phyloP scores from a whole-genome alignment of 768 basidiomycete species.

The Boletellus ananiceps region DNA sequence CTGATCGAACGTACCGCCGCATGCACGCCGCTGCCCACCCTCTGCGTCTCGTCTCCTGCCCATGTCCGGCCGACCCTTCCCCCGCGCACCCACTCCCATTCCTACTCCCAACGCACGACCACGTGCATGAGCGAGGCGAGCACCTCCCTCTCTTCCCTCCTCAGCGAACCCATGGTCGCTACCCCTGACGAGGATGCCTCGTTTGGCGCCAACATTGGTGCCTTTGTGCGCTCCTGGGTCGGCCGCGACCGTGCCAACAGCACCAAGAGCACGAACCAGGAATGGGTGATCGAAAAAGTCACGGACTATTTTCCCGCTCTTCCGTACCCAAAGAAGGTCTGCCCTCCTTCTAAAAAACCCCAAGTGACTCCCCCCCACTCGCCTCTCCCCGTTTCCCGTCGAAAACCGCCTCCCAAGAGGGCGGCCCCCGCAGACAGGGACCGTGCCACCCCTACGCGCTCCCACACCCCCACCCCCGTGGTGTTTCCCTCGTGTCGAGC shows the following conservation, averaged over 20 bases:
- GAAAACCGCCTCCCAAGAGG: slow-evolving; percentile 14
- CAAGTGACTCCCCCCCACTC: slow-evolving; percentile 12
- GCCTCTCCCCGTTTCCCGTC: slow-evolving; percentile 4
- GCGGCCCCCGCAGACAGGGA: slow-evolving; percentile 5
- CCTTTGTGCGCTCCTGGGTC: slow-evolving; percentile 32
- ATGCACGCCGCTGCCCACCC: slow-evolving; percentile 38
- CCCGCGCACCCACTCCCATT: slow-evolving; percentile 33
- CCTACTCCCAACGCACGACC: slow-evolving; percentile 33
- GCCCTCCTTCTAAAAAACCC: slow-evolving; percentile 15
- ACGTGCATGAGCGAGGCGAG: slow-evolving; percentile 37
- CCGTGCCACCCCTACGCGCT: slow-evolving; percentile 18
- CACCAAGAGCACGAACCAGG: slow-evolving; percentile 26
- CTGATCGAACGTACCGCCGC: slow-evolving; percentile 33
- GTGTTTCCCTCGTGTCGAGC: slow-evolving; percentile 32
- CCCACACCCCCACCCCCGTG: slow-evolving; percentile 30
- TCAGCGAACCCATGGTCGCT: slow-evolving; percentile 38
- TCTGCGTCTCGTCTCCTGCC: slow-evolving; percentile 46
- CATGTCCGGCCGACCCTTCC: slow-evolving; percentile 22
- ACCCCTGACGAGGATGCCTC: slow-evolving; percentile 39
- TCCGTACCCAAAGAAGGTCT: slow-evolving; percentile 17
- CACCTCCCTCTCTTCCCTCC: slow-evolving; percentile 49
- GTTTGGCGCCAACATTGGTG: slow-evolving; percentile 45
- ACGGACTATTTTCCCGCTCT: slow-evolving; percentile 28
- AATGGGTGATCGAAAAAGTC: slow-evolving; percentile 26
- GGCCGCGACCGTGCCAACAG: slow-evolving; percentile 23